Conservation (phyloP, 2,329 filamentous ascomycete species). For the Xylariales sp. region DNA sequence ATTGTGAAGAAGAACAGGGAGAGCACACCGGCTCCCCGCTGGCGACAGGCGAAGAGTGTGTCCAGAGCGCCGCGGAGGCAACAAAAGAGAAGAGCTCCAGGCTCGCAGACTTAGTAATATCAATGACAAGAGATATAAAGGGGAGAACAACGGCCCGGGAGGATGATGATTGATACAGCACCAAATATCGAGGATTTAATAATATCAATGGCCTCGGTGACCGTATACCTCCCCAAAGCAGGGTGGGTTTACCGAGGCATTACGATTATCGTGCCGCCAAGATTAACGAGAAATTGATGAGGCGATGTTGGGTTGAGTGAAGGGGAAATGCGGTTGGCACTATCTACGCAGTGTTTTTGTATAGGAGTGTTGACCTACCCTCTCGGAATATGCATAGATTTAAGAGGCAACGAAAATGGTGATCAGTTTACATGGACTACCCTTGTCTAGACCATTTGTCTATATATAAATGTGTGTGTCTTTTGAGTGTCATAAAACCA, state of each 20-base stretch:
- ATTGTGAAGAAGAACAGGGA: conserved; percentile 21
- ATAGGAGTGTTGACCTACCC: background rate
- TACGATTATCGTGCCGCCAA: background rate
- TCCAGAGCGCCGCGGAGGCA: conserved; percentile 37
- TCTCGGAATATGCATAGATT: background rate
- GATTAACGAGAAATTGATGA: background rate
- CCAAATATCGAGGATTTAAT: background rate
- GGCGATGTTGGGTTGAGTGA: no score
- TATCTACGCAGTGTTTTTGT: background rate
- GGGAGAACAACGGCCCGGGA: conserved; percentile 33
- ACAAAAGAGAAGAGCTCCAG: conserved; percentile 43
- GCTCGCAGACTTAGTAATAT: conserved; percentile 50
- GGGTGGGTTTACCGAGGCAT: background rate
- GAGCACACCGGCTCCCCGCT: conserved; percentile 19
- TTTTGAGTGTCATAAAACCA: background rate
- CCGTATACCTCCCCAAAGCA: background rate
- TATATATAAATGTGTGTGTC: no score
- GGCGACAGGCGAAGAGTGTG: conserved; percentile 34
- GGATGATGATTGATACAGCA: conserved; percentile 11
- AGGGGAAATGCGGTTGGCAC: background rate
- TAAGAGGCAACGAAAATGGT: background rate
- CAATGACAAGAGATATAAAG: conserved; percentile 45
- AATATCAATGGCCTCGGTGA: background rate
- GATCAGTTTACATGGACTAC: background rate
- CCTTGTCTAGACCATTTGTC: background rate